phyloP scores from a whole-genome alignment of 805 yeast genomes.

The Scheffersomyces spartinae region DNA sequence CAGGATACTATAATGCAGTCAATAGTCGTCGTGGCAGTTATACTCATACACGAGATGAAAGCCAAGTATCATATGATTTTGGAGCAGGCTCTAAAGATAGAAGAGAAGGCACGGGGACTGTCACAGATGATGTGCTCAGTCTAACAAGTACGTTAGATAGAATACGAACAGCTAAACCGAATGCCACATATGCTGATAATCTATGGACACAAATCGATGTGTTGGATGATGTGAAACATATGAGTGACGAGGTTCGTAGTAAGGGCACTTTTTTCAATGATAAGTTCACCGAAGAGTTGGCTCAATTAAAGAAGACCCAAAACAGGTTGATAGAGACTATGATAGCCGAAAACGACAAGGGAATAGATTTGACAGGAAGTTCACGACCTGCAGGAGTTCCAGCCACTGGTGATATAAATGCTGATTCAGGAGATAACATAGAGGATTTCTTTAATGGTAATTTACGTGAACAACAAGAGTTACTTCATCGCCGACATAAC shows the following conservation, averaged over 20 bases:
- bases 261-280: slow-evolving; percentile 41
- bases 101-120: slow-evolving; percentile 1
- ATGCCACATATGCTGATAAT: slow-evolving; percentile 58
- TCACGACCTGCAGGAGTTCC: slow-evolving; percentile 8
- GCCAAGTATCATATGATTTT: too few relatives aligned
- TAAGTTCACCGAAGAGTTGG: slow-evolving; percentile 39
- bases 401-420: too few relatives aligned
- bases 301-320: slow-evolving; percentile 48
- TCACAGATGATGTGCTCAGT: slow-evolving; percentile 5
- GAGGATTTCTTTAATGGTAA: too few relatives aligned
- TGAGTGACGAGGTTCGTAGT: slow-evolving; percentile 35
- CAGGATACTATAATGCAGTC: too few relatives aligned
- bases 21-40: too few relatives aligned
- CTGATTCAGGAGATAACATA: too few relatives aligned
- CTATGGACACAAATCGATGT: slow-evolving; percentile 85
- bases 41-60: too few relatives aligned
- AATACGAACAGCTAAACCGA: slow-evolving; percentile 44
- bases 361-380: slow-evolving; percentile 14
- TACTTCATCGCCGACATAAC: too few relatives aligned
- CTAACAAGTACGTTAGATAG: slow-evolving; percentile 29
- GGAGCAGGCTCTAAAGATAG: slow-evolving; percentile 2
- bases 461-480: slow-evolving; percentile 27
- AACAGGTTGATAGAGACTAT: slow-evolving; percentile 21
- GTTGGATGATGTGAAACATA: slow-evolving; percentile 62
- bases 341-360: too few relatives aligned